Base-by-base conservation (phyloP, 441 rosid species). In the Breynia disticha region DNA sequence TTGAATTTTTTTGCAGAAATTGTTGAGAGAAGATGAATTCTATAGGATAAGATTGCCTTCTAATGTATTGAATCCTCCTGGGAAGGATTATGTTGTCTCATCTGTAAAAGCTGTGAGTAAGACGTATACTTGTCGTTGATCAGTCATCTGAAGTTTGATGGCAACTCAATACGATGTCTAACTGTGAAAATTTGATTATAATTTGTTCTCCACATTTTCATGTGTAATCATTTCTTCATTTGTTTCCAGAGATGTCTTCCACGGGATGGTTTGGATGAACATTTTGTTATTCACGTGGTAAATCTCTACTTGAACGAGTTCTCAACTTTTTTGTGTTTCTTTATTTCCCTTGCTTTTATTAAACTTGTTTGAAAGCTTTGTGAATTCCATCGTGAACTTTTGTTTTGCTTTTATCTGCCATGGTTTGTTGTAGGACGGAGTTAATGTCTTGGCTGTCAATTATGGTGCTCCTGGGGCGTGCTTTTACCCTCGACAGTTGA, bases 391-490 rank as follows among this genome's bases (percentile, higher is more conserved):
- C 16, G 16, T 52, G 16, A 21, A 20, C 38, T 16, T n/a, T 11
- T 4, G 1, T 21, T 14, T 48, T 59, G 32, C 19, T 28, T 45
- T 11, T 35, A 21, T 57, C 11, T 43, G 48, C 21, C 22, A 14
- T 61, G 17, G 48, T 35, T 19, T 39, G 22, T 62, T 75, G 73
- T 80, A 91, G 98, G 95, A 88, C 52, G 98, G 98, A 64, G 80
- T 72, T 65, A 82, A 81, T 73, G 66, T 91, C 60, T 75, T 91
- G 75, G 90, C 91, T 16, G 82, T 88, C 57, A 86, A 83, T 70
- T 91, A 86, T 66, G 98, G 98, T 63, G 67, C 95, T 61, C 85
- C 90, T 57, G 90, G 84, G 60, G 76, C 88, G n/a, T 91, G 98
- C 62, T 73, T 80, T 20, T 88, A 82, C 74, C 97, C 98, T 54